phyloP scores from a whole-genome alignment of 495 filamentous ascomycete species.

The Podospora pseudopauciseta region DNA sequence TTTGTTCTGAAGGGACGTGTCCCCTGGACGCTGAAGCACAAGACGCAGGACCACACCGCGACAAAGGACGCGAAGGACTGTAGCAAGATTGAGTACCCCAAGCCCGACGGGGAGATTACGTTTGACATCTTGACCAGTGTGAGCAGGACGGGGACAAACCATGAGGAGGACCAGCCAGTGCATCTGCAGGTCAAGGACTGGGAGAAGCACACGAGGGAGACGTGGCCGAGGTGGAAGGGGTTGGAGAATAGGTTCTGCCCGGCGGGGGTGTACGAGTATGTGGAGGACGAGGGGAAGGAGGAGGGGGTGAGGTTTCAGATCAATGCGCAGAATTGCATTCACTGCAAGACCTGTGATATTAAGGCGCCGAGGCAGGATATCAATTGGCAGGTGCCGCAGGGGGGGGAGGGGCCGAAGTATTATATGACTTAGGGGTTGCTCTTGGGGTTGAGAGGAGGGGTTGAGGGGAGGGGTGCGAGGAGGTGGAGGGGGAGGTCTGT shows the following conservation, averaged over 20 bases:
- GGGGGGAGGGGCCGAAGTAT: constrained; percentile 96
- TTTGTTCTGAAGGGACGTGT: constrained; percentile 77
- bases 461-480: not conserved
- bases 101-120: constrained; percentile 87
- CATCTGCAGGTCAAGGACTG: constrained; percentile 93
- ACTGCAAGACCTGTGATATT: constrained; percentile 99
- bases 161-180: constrained; percentile 97
- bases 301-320: constrained; percentile 94
- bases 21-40: constrained; percentile 93
- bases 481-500: constrained; percentile 58
- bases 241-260: constrained; percentile 98
- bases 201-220: constrained; percentile 77
- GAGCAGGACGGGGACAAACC: constrained; percentile 91
- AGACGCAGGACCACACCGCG: constrained; percentile 64
- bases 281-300: constrained; percentile 80
- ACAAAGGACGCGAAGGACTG: constrained; percentile 78
- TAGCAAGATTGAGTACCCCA: constrained; percentile 90
- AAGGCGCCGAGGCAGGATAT: constrained; percentile 96
- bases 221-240: constrained; percentile 86
- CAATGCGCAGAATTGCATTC: constrained; percentile 98
- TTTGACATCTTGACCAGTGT: constrained; percentile 97
- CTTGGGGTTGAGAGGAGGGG: not conserved
- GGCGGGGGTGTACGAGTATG: constrained; percentile 98
- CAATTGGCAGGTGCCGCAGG: constrained; percentile 93
- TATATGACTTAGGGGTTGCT: constrained; percentile 65